A percentile compares a stretch with the other conserved stretches of the same genome.
phyloP scores from a whole-genome alignment of 768 basidiomycete genomes.

The Calocybe gangraenosa region DNA sequence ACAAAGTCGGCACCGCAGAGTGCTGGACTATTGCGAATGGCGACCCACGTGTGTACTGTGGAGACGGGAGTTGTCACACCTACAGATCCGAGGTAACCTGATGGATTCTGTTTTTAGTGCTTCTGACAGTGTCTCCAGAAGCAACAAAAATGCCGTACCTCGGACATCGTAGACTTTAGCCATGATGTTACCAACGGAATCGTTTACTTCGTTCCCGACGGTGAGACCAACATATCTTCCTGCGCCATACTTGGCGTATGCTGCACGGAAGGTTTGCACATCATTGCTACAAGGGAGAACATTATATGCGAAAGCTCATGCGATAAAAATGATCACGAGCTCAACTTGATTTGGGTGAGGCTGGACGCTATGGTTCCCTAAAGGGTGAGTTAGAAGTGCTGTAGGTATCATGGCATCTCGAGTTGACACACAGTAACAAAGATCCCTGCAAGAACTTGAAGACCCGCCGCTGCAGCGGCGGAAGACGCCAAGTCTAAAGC shows the following conservation, averaged over 20 bases:
- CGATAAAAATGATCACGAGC: conserved; percentile 3
- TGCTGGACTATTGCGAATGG: conserved; percentile 25
- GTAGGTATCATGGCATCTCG: neutral
- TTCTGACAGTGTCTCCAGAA: too few species aligned
- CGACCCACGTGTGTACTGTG: conserved; percentile 35
- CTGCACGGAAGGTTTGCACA: conserved; percentile 29
- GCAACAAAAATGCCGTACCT: conserved; percentile 16
- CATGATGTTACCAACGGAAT: conserved; percentile 28
- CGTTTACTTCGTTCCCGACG: conserved; percentile 35
- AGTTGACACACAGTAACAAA: conserved; percentile 22
- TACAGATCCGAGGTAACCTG: conserved; percentile 28
- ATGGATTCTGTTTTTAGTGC: neutral
- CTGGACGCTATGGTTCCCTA: conserved; percentile 27
- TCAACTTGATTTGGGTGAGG: conserved; percentile 25
- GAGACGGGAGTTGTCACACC: conserved; percentile 32
- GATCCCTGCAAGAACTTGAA: conserved; percentile 31
- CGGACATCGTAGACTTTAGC: conserved; percentile 31
- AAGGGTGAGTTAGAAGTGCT: neutral
- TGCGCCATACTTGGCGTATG: conserved; percentile 27
- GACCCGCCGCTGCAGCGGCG: conserved; percentile 25
- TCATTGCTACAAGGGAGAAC: conserved; percentile 24
- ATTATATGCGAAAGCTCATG: neutral
- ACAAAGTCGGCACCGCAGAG: conserved; percentile 34
- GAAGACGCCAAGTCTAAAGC: conserved; percentile 30
- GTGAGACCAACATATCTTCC: conserved; percentile 30